A percentile compares a stretch with the other conserved stretches of the same genome.
These are phyloP conservation scores for Antarctomyces pellizariae DNA, from an alignment of 495 filamentous ascomycete species.

Conservation along the genomic window DNA sequence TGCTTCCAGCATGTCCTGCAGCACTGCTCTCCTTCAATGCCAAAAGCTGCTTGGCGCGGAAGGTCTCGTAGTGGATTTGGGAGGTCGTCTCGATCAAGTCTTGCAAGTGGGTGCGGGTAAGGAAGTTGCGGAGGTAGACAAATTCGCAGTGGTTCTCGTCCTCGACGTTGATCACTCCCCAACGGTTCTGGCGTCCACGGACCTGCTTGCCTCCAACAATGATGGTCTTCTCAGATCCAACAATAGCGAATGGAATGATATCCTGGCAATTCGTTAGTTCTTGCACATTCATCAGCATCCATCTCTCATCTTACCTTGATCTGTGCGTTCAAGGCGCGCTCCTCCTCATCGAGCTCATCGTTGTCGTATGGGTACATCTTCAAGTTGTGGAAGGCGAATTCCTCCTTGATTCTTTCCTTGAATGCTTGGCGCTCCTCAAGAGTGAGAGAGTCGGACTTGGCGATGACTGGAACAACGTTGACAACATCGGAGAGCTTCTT, in stretches of 20 bases:
- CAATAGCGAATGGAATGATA: constrained; percentile 93
- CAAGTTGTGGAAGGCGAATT: constrained; percentile 97
- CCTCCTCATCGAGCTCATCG: constrained; percentile 93
- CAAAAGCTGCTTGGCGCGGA: constrained; percentile 96
- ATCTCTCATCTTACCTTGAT: constrained; percentile 50
- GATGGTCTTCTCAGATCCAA: constrained; percentile 93
- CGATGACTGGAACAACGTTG: constrained; percentile 97
- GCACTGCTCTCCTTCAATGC: constrained; percentile 95
- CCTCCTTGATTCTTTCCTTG: constrained; percentile 98
- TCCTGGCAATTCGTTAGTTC: constrained; percentile 29
- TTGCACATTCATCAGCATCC: not conserved
- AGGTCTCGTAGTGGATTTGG: constrained; percentile 99
- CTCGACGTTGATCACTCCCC: constrained; percentile 99
- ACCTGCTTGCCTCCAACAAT: constrained; percentile 95
- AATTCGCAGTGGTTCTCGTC: constrained; percentile 99
- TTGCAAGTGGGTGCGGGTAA: constrained; percentile 87
- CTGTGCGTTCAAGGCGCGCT: constrained; percentile 74
- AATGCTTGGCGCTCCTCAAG: constrained; percentile 87
- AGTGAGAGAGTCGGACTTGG: constrained; percentile 91
- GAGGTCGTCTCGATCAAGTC: constrained; percentile 99
- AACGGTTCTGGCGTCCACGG: constrained; percentile 92
- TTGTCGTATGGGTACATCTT: constrained; percentile 99
- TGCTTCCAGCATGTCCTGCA: constrained; percentile 49
- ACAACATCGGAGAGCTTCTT: constrained; percentile 98
- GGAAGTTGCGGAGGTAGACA: constrained; percentile 90